Percentiles rank a stretch among this genome's conserved stretches.
These are phyloP conservation scores for Thamnidium elegans DNA, from an alignment of 192 early-diverging fungal species.

Conservation along the genomic window DNA sequence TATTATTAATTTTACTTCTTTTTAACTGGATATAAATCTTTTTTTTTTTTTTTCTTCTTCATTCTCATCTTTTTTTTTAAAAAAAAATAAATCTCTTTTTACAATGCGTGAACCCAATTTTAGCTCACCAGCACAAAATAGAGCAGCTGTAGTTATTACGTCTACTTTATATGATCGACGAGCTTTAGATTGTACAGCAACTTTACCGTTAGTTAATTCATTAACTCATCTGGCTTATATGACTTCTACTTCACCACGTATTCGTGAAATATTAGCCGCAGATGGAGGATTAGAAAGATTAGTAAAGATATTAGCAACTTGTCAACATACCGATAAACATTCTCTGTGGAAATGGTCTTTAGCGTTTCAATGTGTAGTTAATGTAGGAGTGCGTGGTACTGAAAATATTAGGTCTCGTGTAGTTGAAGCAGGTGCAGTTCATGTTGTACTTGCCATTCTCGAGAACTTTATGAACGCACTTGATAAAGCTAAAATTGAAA, in stretches of 20 bases:
- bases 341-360: slow-evolving; percentile 80
- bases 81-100: slow-evolving; percentile 9
- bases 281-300: slow-evolving; percentile 90
- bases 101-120: slow-evolving; percentile 83
- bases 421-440: slow-evolving; percentile 82
- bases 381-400: slow-evolving; percentile 83
- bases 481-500: slow-evolving; percentile 51
- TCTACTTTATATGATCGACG: slow-evolving; percentile 88
- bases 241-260: slow-evolving; percentile 75
- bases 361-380: slow-evolving; percentile 82
- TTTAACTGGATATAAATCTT: neutral
- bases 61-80: slow-evolving; percentile 24
- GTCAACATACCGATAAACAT: slow-evolving; percentile 58
- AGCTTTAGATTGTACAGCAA: slow-evolving; percentile 90
- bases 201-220: slow-evolving; percentile 82
- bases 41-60: slow-evolving; percentile 26
- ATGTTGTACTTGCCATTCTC: slow-evolving; percentile 80
- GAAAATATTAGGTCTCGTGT: slow-evolving; percentile 75
- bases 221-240: slow-evolving; percentile 86
- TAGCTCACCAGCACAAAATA: slow-evolving; percentile 72
- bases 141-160: slow-evolving; percentile 75
- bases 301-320: slow-evolving; percentile 68
- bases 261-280: slow-evolving; percentile 74
- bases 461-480: slow-evolving; percentile 55
- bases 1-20: too few species aligned